Evolutionary conservation across 129 eudicot genomes (phyloP).

Genomic region (Arctium minus): DNA sequence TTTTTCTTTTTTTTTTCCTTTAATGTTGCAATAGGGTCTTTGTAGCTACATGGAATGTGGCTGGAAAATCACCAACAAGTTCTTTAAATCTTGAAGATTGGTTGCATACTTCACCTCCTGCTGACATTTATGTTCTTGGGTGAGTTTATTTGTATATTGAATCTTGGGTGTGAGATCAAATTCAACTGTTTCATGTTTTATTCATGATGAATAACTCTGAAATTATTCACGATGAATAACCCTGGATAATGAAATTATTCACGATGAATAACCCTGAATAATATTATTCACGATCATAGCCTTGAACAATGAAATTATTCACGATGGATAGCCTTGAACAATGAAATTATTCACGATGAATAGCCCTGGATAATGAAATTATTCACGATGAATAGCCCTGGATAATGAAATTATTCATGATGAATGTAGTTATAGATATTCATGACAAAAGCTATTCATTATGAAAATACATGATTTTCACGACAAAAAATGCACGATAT

Average conservation of each 20-base stretch:
- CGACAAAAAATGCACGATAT: neutral
- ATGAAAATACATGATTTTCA: neutral
- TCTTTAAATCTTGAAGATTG: conserved; percentile 84
- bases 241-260: too few species aligned
- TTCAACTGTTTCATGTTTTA: neutral
- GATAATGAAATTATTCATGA: too few species aligned
- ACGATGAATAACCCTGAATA: too few species aligned
- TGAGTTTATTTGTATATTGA: conserved; percentile 23
- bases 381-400: too few species aligned
- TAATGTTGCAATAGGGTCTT: conserved; percentile 47
- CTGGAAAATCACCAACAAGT: conserved; percentile 85
- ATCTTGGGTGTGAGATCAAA: neutral
- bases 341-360: neutral
- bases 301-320: too few species aligned
- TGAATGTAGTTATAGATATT: too few species aligned
- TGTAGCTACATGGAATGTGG: conserved; percentile 99
- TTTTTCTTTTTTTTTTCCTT: neutral
- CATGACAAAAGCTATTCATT: neutral
- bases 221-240: too few species aligned
- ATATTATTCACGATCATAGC: too few species aligned
- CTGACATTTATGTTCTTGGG: conserved; percentile 97
- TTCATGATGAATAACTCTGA: neutral
- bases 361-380: too few species aligned
- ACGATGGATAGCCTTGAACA: neutral
- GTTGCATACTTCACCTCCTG: conserved; percentile 92